Evolutionary conservation across 805 yeast species (phyloP).

Genomic region (Starmera dryadoides): DNA sequence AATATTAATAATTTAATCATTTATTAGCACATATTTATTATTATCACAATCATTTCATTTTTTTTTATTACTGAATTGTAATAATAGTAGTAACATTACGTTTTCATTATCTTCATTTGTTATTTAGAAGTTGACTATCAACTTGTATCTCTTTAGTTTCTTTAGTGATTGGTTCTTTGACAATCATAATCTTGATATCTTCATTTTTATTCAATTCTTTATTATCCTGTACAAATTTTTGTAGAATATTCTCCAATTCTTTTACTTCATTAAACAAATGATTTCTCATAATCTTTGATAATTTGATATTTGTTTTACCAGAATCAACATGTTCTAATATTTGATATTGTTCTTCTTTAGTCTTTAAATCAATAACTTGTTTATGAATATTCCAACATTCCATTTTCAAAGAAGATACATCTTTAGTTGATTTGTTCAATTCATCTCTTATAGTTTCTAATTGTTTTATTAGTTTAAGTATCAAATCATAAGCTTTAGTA

Average conservation of each 20-base stretch:
- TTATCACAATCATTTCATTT: too few species aligned
- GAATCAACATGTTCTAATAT: slow-evolving; percentile 1
- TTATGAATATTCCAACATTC: slow-evolving; percentile 1
- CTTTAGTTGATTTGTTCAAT: neutral
- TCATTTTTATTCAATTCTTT: too few species aligned
- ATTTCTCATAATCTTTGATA: neutral
- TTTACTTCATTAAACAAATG: neutral
- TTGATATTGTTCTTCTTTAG: slow-evolving; percentile 1
- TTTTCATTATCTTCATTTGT: slow-evolving; percentile 1
- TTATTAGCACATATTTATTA: too few species aligned
- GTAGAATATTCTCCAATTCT: neutral
- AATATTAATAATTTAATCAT: too few species aligned
- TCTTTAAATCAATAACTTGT: neutral
- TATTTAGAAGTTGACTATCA: slow-evolving; percentile 1
- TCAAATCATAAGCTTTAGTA: neutral
- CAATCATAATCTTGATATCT: too few species aligned
- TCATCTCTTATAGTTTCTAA: neutral
- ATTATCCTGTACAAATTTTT: neutral
- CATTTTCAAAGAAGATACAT: neutral
- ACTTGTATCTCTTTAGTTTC: neutral
- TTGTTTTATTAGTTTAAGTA: neutral
- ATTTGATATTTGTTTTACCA: neutral
- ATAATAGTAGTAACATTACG: too few species aligned
- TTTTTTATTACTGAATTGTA: too few species aligned
- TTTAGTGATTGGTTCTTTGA: too few species aligned